Evolutionary conservation across 2,329 filamentous ascomycete species (phyloP).

Genomic region (Pseudohalonectria lignicola): DNA sequence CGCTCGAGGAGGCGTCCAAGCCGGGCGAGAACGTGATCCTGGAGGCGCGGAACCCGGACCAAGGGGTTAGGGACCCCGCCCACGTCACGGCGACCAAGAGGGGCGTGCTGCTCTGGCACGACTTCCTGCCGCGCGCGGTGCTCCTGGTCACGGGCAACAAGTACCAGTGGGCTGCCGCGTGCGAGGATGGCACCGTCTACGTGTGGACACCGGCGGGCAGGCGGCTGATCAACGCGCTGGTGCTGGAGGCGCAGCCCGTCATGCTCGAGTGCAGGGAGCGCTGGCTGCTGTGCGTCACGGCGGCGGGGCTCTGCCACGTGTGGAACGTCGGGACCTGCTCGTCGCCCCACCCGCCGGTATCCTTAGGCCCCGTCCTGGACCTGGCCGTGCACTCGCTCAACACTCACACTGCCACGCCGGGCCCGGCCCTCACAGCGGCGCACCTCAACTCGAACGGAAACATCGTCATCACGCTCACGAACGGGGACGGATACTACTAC

Average conservation of each 20-base stretch:
- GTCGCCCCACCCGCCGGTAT: conserved; percentile 81
- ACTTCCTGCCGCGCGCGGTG: conserved; percentile 77
- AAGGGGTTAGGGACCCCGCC: conserved; percentile 66
- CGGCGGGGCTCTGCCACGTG: conserved; percentile 80
- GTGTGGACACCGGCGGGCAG: conserved; percentile 89
- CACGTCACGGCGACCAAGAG: conserved; percentile 73
- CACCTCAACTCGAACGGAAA: conserved; percentile 81
- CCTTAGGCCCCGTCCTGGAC: conserved; percentile 79
- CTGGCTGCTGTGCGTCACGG: conserved; percentile 83
- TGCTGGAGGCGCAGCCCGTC: conserved; percentile 86
- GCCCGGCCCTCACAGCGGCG: conserved; percentile 80
- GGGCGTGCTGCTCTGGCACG: conserved; percentile 79
- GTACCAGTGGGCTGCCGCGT: conserved; percentile 84
- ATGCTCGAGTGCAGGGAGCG: conserved; percentile 83
- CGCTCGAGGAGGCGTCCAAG: conserved; percentile 50
- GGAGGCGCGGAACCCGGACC: conserved; percentile 77
- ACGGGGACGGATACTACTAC: conserved; percentile 91
- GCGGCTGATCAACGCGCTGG: conserved; percentile 70
- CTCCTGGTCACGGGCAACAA: conserved; percentile 86
- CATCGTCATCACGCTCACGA: conserved; percentile 81
- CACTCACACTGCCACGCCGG: conserved; percentile 59
- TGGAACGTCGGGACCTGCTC: conserved; percentile 83
- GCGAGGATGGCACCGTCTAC: conserved; percentile 84
- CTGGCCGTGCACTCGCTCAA: conserved; percentile 71
- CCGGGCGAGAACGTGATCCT: conserved; percentile 63